Percentiles rank a stretch among this genome's conserved stretches.
Evolutionary conservation across 1,139 yeast species (phyloP).

Genomic region (Nakaseomyces glabratus): DNA sequence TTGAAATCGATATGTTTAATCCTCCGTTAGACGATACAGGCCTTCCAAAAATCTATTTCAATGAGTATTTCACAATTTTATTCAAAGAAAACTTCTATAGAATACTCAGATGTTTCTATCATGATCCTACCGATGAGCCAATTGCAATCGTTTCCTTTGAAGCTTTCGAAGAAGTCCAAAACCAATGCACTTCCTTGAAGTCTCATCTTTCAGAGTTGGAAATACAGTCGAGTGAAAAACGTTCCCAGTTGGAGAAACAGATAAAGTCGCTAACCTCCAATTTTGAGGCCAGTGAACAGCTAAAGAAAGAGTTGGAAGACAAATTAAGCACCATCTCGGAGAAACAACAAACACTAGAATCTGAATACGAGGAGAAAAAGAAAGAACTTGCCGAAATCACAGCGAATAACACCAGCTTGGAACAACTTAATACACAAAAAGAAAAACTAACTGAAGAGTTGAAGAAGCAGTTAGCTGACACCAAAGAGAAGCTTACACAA

Average conservation of each 20-base stretch:
- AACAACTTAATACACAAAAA: slow-evolving; percentile 6
- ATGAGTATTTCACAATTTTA: slow-evolving; percentile 51
- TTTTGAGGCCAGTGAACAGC: slow-evolving; percentile 16
- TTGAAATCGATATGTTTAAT: slow-evolving; percentile 35
- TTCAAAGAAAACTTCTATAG: slow-evolving; percentile 64
- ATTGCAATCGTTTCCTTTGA: slow-evolving; percentile 57
- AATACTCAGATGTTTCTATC: slow-evolving; percentile 60
- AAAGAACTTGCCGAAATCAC: slow-evolving; percentile 11
- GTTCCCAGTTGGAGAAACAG: slow-evolving; percentile 11
- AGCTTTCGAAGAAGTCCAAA: slow-evolving; percentile 46
- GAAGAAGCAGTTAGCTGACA: slow-evolving; percentile 8
- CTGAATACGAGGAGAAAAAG: slow-evolving; percentile 9
- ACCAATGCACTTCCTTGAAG: slow-evolving; percentile 31
- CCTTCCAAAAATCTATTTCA: slow-evolving; percentile 73
- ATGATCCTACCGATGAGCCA: slow-evolving; percentile 69
- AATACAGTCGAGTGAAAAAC: slow-evolving; percentile 10
- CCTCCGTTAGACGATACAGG: slow-evolving; percentile 70
- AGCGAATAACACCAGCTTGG: slow-evolving; percentile 9
- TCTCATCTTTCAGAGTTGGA: slow-evolving; percentile 23
- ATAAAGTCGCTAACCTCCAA: slow-evolving; percentile 7
- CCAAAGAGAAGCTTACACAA: slow-evolving; percentile 11
- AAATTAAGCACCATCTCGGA: slow-evolving; percentile 11
- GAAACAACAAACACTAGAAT: slow-evolving; percentile 9
- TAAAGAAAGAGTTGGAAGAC: slow-evolving; percentile 14
- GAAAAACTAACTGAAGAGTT: slow-evolving; percentile 8